Evolutionary conservation across 2,329 filamentous ascomycete species (phyloP).

Genomic region (Rutstroemia sp.): DNA sequence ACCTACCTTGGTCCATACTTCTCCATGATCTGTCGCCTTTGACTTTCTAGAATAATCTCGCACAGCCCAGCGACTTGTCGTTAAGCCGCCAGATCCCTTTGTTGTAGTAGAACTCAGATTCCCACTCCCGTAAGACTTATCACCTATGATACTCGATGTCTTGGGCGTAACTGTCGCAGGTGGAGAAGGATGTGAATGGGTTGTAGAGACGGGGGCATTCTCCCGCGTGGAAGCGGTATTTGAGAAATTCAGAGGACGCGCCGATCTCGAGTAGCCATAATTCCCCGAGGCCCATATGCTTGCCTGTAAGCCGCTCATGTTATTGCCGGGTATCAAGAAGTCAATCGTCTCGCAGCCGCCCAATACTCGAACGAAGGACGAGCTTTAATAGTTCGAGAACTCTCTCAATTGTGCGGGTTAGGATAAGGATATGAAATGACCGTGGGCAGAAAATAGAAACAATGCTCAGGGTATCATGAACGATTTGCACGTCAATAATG

Average conservation of each 20-base stretch:
- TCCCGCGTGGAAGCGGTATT: background rate
- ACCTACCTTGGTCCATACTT: constrained; percentile 23
- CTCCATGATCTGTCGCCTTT: constrained; percentile 3
- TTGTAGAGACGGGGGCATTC: background rate
- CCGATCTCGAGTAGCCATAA: background rate
- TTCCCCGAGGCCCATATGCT: background rate
- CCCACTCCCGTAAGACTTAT: background rate
- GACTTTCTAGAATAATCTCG: constrained; percentile 11
- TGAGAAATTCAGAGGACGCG: background rate
- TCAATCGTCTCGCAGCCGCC: background rate
- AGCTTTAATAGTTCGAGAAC: background rate
- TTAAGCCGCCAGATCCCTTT: background rate
- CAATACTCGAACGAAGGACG: background rate
- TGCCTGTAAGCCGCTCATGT: background rate
- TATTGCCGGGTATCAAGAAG: background rate
- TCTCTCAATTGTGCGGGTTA: background rate
- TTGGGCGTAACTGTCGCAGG: too few relatives aligned
- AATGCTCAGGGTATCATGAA: background rate
- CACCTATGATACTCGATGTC: background rate
- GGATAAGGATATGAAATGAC: background rate
- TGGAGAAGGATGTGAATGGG: background rate
- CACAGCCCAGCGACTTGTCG: constrained; percentile 24
- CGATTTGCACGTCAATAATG: background rate
- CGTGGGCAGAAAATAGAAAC: background rate
- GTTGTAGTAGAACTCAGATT: background rate